Base-by-base conservation (phyloP, 768 basidiomycete species). In the Crassisporium funariophilum region DNA sequence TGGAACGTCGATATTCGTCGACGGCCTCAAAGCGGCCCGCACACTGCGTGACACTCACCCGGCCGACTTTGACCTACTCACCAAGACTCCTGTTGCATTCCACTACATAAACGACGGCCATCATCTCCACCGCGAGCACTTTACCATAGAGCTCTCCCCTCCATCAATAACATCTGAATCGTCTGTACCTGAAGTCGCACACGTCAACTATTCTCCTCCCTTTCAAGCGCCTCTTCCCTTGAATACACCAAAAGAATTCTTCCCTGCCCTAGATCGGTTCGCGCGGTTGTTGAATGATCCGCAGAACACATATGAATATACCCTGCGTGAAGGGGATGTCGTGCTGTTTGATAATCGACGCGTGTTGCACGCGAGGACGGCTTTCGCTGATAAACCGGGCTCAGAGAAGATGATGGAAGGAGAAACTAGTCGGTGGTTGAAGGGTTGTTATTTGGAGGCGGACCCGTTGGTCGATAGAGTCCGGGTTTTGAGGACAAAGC, bases 341-440 rank as follows among this genome's bases (percentile, higher is more conserved):
- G 92, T 89, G 15, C 41, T 95, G 8, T 99, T 99, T 55, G 95
- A 98, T 61, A 99, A 98, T 58, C 75, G 94, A 19, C 74, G 95
- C 12, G 82, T 95, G 3, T 64, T 98, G 49, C 95, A 99, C 64
- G 92, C 89, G 0, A 72, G 95, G 17, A 88, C 84, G 1, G 85
- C 83, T 10, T 98, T 98, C 60, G 71, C 77, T 25, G 69, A 72
- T 20, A 59, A 56, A 42, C 65, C 61, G 12, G 70, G 58, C 4
- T 49, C 48, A 21, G 65, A 60, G 9, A 63, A 53, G 24, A 63
- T 55, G n/a, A 53, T 56, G 13, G 73, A 78, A 20, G 79, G 76
- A 24, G 78, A 78, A 46, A 67, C 79, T 15, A 83, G 77, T 56
- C 69, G 95, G 42, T 97, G 95, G 95, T 68, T 98, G 44, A 97